Base-by-base conservation (phyloP, 1,284 basidiomycete species). In the Sporisorium iseilematis-ciliati region DNA sequence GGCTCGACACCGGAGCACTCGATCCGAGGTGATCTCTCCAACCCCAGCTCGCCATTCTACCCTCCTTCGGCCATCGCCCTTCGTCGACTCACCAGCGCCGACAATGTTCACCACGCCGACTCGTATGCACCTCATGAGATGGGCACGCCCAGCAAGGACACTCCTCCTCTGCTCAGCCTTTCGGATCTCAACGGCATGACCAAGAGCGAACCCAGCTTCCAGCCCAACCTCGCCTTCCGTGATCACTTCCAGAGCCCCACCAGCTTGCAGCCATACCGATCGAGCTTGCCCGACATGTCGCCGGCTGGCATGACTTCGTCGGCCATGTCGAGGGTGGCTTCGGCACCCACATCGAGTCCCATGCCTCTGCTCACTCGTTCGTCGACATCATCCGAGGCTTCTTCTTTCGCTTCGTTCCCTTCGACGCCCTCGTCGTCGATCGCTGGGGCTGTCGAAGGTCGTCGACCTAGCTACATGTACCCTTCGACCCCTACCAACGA, bases 1-100 rank as follows among this genome's bases (percentile, higher is more conserved):
- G 67, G 52, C 51, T 71, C 77, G 8, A 77, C 77, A 8, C 77
- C 74, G 6, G 75, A 77, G 10, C 61, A 74, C 55, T 75, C 75
- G 42, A 57, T 67, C 35, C 60, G 63, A 2, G 59, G 62, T 33
- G 64, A 64, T 40, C 40, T 60, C 41, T 71, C 66, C 25, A 21
- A 63, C 26, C 69, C 68, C 18, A 56, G 57, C 50, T 75, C 73
- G 57, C 70, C 73, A 35, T 75, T 68, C 61, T 68, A 72, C 16
- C 56, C 62, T 21, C 45, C 67, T 10, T 69, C 68, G 31, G 48
- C 62, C 21, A 42, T 65, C 18, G 59, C 65, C 18, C 50, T 72
- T 20, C 69, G 64, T 51, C 63, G 72, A 40, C 35, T 67, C 35
- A 62, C 61, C 38, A 72, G 69, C 55, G 52, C 57, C 46, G 65